phyloP scores from a whole-genome alignment of 2,329 filamentous ascomycete species.

The Nothomitra cinnamomea region DNA sequence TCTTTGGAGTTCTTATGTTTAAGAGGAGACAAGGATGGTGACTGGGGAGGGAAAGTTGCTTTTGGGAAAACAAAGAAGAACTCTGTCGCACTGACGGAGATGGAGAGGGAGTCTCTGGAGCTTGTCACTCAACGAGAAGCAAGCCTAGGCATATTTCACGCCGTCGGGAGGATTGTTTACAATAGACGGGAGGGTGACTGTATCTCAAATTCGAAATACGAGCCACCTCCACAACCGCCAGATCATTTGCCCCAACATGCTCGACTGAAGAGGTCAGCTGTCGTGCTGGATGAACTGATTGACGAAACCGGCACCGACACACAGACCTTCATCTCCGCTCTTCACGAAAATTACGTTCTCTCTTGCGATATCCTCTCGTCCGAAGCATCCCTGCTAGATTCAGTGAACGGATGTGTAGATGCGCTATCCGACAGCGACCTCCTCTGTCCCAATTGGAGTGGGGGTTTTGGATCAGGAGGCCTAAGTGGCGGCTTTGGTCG shows the following conservation, averaged over 20 bases:
- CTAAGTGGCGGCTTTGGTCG: constrained; percentile 33
- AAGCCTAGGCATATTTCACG: constrained; percentile 87
- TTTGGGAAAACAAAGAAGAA: constrained; percentile 49
- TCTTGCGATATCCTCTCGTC: constrained; percentile 55
- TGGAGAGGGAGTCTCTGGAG: constrained; percentile 64
- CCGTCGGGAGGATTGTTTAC: constrained; percentile 88
- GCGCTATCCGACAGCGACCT: constrained; percentile 77
- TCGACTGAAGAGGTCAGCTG: constrained; percentile 27
- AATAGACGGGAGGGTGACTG: constrained; percentile 62
- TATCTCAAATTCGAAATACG: constrained; percentile 19
- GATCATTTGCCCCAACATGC: constrained; percentile 27
- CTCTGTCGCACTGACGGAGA: constrained; percentile 46
- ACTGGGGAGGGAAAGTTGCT: constrained; percentile 58
- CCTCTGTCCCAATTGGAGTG: constrained; percentile 49
- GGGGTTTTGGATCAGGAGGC: constrained; percentile 13
- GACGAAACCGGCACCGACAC: constrained; percentile 89
- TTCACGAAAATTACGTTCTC: constrained; percentile 85
- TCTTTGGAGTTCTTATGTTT: constrained; percentile 85
- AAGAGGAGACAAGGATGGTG: constrained; percentile 55
- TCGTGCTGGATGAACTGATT: constrained; percentile 50
- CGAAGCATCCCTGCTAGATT: constrained; percentile 46
- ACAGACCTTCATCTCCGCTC: constrained; percentile 70
- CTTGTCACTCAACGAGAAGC: constrained; percentile 75
- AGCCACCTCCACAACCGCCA: constrained; percentile 25
- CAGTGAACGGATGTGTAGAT: constrained; percentile 71